Base-by-base conservation (phyloP, 2,329 filamentous ascomycete genomes). In the Cercospora nicotianae region DNA sequence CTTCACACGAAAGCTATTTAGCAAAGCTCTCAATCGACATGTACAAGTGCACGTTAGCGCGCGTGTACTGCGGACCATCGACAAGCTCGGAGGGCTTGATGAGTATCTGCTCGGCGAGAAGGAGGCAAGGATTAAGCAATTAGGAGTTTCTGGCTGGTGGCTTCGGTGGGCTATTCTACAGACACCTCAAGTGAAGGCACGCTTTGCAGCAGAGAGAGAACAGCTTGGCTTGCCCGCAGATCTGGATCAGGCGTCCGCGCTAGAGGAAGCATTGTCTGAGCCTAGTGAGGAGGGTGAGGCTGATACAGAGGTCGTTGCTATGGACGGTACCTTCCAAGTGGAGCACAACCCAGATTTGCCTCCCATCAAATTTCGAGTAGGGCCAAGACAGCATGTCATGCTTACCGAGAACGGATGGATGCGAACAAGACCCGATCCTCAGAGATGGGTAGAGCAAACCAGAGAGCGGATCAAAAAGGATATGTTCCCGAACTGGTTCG, bases 101-200 rank as follows among this genome's bases (percentile, higher is more conserved):
- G 89, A 93, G 76, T 99, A 99, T 81, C 84, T 99, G 57, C 84
- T 97, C 51, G 93, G 93, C 73, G 87, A 89, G 78, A 95, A 93
- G 81, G 83, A 90, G 16, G 86, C 85, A 48, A 87, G 95, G 71
- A 86, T 98, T 77, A 91, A 90, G 82, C 92, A 97, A 80, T 84
- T 99, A 66, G 95, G 95, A 5, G 89, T 94, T 63, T 90, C 90
- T 72, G 95, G 95, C 6, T 99, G 95, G 95, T 88, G 90, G 74
- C 82, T 99, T 76, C 85, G 95, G 72, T 97, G 93, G 91, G 87
- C 91, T 70, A 84, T 99, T 69, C 93, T 97, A 90, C 92, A 94
- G 82, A 93, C 89, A 4, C 82, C 84, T 1, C 81, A 82, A 20
- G 86, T 96, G 61, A 88, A 89, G 78, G 85, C 86, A 72, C 83